Base-by-base conservation (phyloP, 495 filamentous ascomycete species). In the Polyplosphaeria fusca region DNA sequence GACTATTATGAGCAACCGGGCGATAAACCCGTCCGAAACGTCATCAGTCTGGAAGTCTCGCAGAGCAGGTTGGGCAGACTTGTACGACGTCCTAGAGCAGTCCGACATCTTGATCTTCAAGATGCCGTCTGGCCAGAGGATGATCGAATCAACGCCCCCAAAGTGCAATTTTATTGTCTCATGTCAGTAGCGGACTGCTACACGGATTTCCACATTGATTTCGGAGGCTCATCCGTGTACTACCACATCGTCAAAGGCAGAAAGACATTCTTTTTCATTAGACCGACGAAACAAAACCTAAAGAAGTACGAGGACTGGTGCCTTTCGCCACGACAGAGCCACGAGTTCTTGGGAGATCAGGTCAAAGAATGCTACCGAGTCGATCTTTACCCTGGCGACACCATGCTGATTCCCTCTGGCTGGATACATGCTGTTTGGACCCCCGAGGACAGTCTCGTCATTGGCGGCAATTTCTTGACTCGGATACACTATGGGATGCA, bases 381-480 rank as follows among this genome's bases (percentile, higher is more conserved):
- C 39, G 85, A 87, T 59, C 80, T 89, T 5, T 78, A 74, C 16
- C 82, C 85, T 60, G 86, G 86, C 9, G 86, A 89, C 64, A 89
- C 86, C 3, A 87, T 89, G 82, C 71, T 89, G 35, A 89, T 89
- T 52, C 86, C 86, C 4, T 86, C 86, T 12, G 86, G 86, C 11
- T 89, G 86, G 86, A 89, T 89, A 48, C 86, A 89, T 65, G 86
- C 86, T 13, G 86, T 89, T 5, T 89, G 87, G 83, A 89, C 86
- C 14, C 86, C 86, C 1, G 79, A 85, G 57, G 83, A 88, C 64
- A 88, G 84, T 61, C 66, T 89, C 41, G 86, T 89, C 16, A 87
- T 89, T 52, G 86, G 86, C 20, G 86, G 86, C 22, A 89, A 89
- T 67, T 89, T 88, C 58, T 72, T 89, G 26, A 89, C 86, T 1